Evolutionary conservation across 305 asterid genomes (phyloP).

Genomic region (Rubia peregrina): DNA sequence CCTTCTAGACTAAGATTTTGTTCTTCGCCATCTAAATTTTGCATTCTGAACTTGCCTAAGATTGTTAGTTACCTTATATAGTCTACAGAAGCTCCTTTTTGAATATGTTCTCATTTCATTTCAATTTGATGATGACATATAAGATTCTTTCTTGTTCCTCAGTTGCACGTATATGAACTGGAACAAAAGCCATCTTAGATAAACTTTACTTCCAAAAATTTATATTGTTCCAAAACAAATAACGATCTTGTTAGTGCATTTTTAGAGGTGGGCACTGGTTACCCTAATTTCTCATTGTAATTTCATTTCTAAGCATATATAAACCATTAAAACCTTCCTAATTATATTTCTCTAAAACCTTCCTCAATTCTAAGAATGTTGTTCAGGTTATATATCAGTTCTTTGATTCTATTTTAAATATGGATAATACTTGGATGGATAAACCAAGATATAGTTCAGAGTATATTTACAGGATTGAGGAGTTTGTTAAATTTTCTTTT

Average conservation of each 20-base stretch:
- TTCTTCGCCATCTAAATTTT: neutral
- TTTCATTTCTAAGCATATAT: no score
- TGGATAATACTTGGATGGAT: constrained; percentile 1
- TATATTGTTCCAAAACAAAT: no score
- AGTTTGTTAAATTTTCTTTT: neutral
- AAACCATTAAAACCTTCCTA: no score
- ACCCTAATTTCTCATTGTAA: no score
- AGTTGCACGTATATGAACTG: neutral
- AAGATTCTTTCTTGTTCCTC: neutral
- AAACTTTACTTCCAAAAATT: no score
- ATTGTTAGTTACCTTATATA: neutral
- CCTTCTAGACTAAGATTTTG: constrained; percentile 5
- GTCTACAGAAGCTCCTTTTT: neutral
- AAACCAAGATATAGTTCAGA: neutral
- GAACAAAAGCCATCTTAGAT: neutral
- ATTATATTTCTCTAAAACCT: no score
- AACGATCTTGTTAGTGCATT: no score
- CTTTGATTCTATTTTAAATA: neutral
- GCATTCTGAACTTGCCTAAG: neutral
- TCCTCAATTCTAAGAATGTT: no score
- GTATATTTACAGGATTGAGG: neutral
- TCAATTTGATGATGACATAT: neutral
- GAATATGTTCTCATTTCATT: neutral
- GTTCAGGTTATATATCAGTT: neutral
- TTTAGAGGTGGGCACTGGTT: no score